Base-by-base conservation (phyloP, 1,284 basidiomycete species). In the Veloporphyrellus conicus region DNA sequence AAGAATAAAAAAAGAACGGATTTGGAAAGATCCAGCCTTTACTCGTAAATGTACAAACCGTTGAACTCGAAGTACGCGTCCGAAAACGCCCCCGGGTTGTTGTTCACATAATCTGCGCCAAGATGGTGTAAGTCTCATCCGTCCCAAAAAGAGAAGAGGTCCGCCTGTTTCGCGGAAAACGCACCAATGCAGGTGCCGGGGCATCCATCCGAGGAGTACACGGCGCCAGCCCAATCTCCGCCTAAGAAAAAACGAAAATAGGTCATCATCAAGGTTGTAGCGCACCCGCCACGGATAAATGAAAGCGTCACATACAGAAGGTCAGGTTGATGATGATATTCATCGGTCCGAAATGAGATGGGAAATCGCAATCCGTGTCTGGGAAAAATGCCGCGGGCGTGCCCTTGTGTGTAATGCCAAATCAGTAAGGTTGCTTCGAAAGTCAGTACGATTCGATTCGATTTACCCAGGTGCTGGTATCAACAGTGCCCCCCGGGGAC, bases 141-240 rank as follows among this genome's bases (percentile, higher is more conserved):
- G 16, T 6, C 23, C 15, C 7, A 7, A 37, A 6, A 25, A 16
- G 14, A 31, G 11, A 8, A 7, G 8, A 19, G 14, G 14, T 25
- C 11, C 3, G 10, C 6, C 12, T 29, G 4, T 10, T 8, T 23
- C 4, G 15, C 27, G 27, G 16, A 37, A n/a, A n/a, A 37, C 69
- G 64, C 43, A 70, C 69, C 62, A 27, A 61, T 52, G 28, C 62
- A 68, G 16, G 49, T 60, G 6, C 55, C 58, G 4, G 71, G 68
- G 41, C 70, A 73, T 28, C 58, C 62, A 36, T 61, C 54, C 2
- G 52, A 22, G 22, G 47, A 32, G 45, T 68, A 73, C 29, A 58
- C 56, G 3, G 45, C 34, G 1, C 72, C 72, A 35, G 74, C 73
- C 69, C 71, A 72, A 48, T 71, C 67, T 20, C 74, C 73, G 43